These are phyloP conservation scores for Orbilia brochopaga DNA, from an alignment of 2,329 filamentous ascomycete genomes.

Conservation along the genomic window DNA sequence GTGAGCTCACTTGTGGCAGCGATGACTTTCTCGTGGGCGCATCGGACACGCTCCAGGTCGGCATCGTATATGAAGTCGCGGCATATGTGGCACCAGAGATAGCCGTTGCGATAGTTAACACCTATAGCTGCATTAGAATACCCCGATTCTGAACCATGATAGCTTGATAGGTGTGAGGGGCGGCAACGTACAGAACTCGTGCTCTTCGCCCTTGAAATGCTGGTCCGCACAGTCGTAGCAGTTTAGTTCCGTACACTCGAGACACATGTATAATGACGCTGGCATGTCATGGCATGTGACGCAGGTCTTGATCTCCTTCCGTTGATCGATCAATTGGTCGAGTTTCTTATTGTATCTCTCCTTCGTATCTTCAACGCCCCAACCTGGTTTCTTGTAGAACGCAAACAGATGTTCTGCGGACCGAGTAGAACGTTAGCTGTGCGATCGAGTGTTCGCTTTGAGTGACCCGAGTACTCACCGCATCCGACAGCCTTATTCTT, in stretches of 20 bases:
- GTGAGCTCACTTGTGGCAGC: slow-evolving; percentile 70
- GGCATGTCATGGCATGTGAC: slow-evolving; percentile 41
- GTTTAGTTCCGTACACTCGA: slow-evolving; percentile 52
- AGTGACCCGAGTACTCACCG: slow-evolving; percentile 18
- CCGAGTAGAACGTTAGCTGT: slow-evolving; percentile 4
- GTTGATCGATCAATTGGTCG: slow-evolving; percentile 37
- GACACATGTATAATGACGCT: slow-evolving; percentile 51
- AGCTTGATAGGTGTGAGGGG: not conserved
- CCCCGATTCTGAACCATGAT: not conserved
- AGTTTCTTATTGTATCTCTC: slow-evolving; percentile 48
- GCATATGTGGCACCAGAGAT: slow-evolving; percentile 78
- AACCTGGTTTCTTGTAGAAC: slow-evolving; percentile 44
- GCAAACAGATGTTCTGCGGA: slow-evolving; percentile 38
- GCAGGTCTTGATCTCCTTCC: slow-evolving; percentile 39
- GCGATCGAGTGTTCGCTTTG: no score
- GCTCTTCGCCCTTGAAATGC: slow-evolving; percentile 51
- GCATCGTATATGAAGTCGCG: slow-evolving; percentile 84
- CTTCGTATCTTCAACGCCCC: slow-evolving; percentile 45
- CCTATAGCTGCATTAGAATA: slow-evolving; percentile 6
- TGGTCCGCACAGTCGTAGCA: slow-evolving; percentile 53
- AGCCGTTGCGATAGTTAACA: slow-evolving; percentile 74
- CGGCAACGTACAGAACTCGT: slow-evolving; percentile 52
- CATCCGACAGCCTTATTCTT: slow-evolving; percentile 49
- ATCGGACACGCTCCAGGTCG: slow-evolving; percentile 75
- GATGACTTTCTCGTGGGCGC: slow-evolving; percentile 64